Evolutionary conservation across 805 yeast genomes (phyloP), one percentile per base, ranked within the genome.

Genomic region (Candida khao-thaluensis): DNA sequence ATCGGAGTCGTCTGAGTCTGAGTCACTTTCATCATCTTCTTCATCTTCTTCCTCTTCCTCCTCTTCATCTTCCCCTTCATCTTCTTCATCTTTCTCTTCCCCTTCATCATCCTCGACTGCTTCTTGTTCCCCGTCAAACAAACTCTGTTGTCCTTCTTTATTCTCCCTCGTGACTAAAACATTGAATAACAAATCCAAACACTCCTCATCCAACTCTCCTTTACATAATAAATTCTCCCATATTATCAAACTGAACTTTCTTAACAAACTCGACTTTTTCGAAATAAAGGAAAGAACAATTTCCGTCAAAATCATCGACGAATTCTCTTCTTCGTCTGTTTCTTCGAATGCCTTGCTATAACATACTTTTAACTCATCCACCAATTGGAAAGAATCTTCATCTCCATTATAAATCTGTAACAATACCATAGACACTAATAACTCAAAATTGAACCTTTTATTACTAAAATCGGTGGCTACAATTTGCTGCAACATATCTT

Each of bases 381-480:
- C 66, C 12, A 87, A 79, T 23, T 78, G 69, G 5, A 85, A 76
- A 1, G 95, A 82, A 44, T 91, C 97, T 5, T 80, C 68, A 48
- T 77, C 88, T 17, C 90, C 95, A 39, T 80, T 66, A 54, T 81
- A 89, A 23, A 90, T 69, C 57, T 88, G 95, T 10, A 91, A 55
- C 16, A 89, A 60, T 3, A 82, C 82, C 74, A 85, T 77, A 0
- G 96, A 82, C 41, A 85, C 76, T 31, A 91, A 65, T 25, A 86
- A 64, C 58, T 88, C 95, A 53, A 91, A 82, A 30, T 88, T 83
- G 42, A 66, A 64, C 45, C 81, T 56, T 48, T 77, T 75, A 42
- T 70, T 60, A 69, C 58, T 62, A 14, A 64, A 63, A 8, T 47
- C 38, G 37, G 44, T 38, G 5, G 52, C 40, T 14, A 55, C 58